phyloP scores from a whole-genome alignment of 2,329 filamentous ascomycete genomes.

The Reticulascus tulasneorum region DNA sequence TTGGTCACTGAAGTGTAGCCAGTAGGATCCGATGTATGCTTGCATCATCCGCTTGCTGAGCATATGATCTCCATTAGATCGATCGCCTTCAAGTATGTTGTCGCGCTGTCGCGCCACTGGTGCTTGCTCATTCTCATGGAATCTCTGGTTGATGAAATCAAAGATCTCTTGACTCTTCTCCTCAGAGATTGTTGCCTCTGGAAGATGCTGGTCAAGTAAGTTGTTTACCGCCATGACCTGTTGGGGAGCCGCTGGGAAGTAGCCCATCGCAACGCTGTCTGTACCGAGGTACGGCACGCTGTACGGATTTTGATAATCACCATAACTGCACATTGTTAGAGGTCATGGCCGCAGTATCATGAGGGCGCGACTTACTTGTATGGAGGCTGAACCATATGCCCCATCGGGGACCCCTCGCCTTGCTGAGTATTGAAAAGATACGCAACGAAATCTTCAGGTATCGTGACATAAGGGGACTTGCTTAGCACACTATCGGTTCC shows the following conservation, averaged over 20 bases:
- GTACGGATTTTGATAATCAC: slow-evolving; percentile 47
- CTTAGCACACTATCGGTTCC: slow-evolving; percentile 73
- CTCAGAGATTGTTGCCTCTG: slow-evolving; percentile 78
- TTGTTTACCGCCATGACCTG: slow-evolving; percentile 90
- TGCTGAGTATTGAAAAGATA: slow-evolving; percentile 74
- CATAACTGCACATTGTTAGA: slow-evolving; percentile 41
- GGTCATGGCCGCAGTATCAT: background rate
- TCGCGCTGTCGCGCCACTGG: slow-evolving; percentile 73
- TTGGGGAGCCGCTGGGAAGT: slow-evolving; percentile 59
- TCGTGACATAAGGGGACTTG: slow-evolving; percentile 77
- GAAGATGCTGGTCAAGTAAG: slow-evolving; percentile 73
- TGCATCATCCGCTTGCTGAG: slow-evolving; percentile 94
- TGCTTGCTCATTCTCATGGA: slow-evolving; percentile 75
- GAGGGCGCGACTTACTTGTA: slow-evolving; percentile 22
- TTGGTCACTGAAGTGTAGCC: slow-evolving; percentile 91
- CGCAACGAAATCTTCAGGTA: slow-evolving; percentile 82
- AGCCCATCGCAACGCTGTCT: slow-evolving; percentile 46
- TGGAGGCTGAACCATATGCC: slow-evolving; percentile 43
- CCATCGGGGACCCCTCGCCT: slow-evolving; percentile 48
- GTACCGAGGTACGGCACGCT: slow-evolving; percentile 44
- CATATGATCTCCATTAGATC: slow-evolving; percentile 59
- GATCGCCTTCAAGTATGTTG: slow-evolving; percentile 73
- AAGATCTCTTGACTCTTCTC: slow-evolving; percentile 82
- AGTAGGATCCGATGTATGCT: slow-evolving; percentile 88
- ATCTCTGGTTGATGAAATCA: slow-evolving; percentile 74